Evolutionary conservation across 768 basidiomycete genomes (phyloP).

Genomic region (Tylopilus rubrobrunneus): DNA sequence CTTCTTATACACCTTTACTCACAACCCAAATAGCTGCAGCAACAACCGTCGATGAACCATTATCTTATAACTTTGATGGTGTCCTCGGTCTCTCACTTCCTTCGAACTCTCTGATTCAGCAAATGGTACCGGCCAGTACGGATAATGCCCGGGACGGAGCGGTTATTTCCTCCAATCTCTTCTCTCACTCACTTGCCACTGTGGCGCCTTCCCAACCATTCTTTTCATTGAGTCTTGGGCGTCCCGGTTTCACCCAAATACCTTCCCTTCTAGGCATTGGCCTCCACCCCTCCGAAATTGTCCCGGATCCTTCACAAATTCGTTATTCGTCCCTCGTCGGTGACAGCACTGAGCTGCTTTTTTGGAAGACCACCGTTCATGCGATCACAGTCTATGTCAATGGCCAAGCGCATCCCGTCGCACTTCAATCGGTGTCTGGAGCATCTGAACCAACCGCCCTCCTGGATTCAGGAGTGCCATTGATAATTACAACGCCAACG

Average conservation of each 20-base stretch:
- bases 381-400: slow-evolving; percentile 61
- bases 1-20: background rate
- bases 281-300: slow-evolving; percentile 52
- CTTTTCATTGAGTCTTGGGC: slow-evolving; percentile 61
- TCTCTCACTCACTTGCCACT: slow-evolving; percentile 35
- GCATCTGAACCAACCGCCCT: slow-evolving; percentile 55
- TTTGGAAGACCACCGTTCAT: slow-evolving; percentile 59
- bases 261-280: slow-evolving; percentile 69
- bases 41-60: slow-evolving; percentile 51
- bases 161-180: slow-evolving; percentile 63
- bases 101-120: slow-evolving; percentile 62
- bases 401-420: slow-evolving; percentile 37
- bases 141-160: slow-evolving; percentile 61
- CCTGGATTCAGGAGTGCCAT: slow-evolving; percentile 68
- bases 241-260: slow-evolving; percentile 57
- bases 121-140: slow-evolving; percentile 43
- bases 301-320: slow-evolving; percentile 50
- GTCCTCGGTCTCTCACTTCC: slow-evolving; percentile 77
- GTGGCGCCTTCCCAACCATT: slow-evolving; percentile 59
- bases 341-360: slow-evolving; percentile 40
- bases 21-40: slow-evolving; percentile 50
- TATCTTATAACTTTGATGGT: slow-evolving; percentile 55
- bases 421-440: slow-evolving; percentile 41
- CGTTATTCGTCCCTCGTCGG: slow-evolving; percentile 46
- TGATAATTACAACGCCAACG: slow-evolving; percentile 55